phyloP scores from a whole-genome alignment of 805 yeast species.

The Candida ipomoeae region DNA sequence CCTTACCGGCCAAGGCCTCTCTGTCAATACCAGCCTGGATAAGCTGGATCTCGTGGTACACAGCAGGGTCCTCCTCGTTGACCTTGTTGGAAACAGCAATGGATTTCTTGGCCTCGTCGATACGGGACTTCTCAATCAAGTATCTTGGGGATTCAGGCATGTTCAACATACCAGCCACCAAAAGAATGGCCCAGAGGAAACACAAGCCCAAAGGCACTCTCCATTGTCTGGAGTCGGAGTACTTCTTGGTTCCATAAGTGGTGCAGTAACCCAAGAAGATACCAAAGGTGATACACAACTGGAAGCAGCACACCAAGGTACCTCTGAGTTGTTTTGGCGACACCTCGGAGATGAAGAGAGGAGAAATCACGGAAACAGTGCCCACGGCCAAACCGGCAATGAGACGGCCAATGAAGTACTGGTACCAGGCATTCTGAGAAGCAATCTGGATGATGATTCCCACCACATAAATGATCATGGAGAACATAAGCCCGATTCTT shows the following conservation, averaged over 20 bases:
- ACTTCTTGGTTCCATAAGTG: constrained; percentile 57
- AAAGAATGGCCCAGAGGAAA: constrained; percentile 44
- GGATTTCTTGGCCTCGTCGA: constrained; percentile 51
- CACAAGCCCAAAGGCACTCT: constrained; percentile 57
- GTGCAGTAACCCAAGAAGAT: constrained; percentile 67
- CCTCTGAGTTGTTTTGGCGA: constrained; percentile 70
- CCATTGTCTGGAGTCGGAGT: constrained; percentile 54
- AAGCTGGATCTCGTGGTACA: constrained; percentile 48
- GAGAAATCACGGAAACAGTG: constrained; percentile 63
- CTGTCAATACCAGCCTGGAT: constrained; percentile 58
- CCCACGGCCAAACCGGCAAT: constrained; percentile 70
- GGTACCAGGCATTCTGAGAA: constrained; percentile 53
- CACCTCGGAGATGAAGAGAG: constrained; percentile 62
- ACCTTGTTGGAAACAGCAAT: constrained; percentile 57
- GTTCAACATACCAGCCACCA: constrained; percentile 47
- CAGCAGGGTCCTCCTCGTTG: constrained; percentile 48
- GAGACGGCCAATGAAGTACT: constrained; percentile 54
- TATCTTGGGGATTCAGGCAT: constrained; percentile 72
- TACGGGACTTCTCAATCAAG: constrained; percentile 46
- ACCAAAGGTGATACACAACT: constrained; percentile 66
- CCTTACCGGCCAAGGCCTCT: constrained; percentile 59
- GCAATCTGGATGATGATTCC: constrained; percentile 61
- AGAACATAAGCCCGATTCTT: constrained; percentile 49
- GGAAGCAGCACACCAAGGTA: constrained; percentile 63
- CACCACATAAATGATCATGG: constrained; percentile 53